Percentiles rank a stretch among this genome's conserved stretches.
phyloP scores from a whole-genome alignment of 108 stramenopile species.

The Craspedostauros australis region DNA sequence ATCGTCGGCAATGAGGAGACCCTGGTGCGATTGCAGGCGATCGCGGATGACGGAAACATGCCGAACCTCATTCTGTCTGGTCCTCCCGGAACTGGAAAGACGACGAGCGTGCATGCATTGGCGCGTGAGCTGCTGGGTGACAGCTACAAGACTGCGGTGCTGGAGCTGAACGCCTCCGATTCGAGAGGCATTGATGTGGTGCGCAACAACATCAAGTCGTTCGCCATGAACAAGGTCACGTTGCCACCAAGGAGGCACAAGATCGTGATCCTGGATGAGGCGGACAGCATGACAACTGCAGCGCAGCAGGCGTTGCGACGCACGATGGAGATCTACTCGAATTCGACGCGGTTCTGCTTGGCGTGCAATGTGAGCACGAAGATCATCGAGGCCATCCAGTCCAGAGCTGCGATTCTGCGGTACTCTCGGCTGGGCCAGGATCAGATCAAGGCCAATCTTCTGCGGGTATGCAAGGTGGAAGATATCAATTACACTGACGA shows the following conservation, averaged over 20 bases:
- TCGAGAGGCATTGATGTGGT: constrained; percentile 97
- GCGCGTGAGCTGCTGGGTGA: constrained; percentile 82
- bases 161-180: constrained; percentile 98
- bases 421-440: constrained; percentile 88
- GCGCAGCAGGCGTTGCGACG: constrained; percentile 98
- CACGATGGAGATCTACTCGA: constrained; percentile 97
- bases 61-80: constrained; percentile 96
- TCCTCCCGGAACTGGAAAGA: constrained; percentile 89
- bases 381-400: constrained; percentile 99
- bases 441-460: constrained; percentile 82
- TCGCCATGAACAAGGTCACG: constrained; percentile 92
- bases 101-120: constrained; percentile 85
- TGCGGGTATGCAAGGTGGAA: constrained; percentile 86
- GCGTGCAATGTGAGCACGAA: constrained; percentile 97
- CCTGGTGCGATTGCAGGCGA: constrained; percentile 80
- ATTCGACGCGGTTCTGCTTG: constrained; percentile 96
- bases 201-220: constrained; percentile 95
- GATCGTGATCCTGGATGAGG: constrained; percentile 98
- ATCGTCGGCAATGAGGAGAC: constrained; percentile 98
- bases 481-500: constrained; percentile 70
- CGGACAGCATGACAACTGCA: constrained; percentile 95
- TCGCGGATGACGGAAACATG: constrained; percentile 94
- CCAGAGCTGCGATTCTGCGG: constrained; percentile 96
- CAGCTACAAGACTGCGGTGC: constrained; percentile 65
- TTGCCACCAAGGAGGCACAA: constrained; percentile 87